Conservation (phyloP, 331 rosid genomes). For the Malus hybrid region DNA sequence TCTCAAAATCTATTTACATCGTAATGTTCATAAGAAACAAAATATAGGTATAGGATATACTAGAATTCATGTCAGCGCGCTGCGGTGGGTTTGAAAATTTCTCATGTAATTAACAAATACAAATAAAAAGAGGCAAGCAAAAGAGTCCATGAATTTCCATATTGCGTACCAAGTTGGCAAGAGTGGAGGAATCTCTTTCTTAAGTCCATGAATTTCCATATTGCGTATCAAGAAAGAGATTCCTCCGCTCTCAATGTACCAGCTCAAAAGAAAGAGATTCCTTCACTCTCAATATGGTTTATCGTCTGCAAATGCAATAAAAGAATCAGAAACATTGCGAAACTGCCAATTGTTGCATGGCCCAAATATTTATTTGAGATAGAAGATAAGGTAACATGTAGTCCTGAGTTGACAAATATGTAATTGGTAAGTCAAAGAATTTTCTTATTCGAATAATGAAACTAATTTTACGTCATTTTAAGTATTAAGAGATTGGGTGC, state of each 20-base stretch:
- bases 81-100: too few species aligned
- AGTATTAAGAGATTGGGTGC: too few species aligned
- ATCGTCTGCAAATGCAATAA: constrained; percentile 40
- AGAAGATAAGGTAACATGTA: neutral
- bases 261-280: constrained; percentile 89
- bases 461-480: too few species aligned
- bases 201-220: neutral
- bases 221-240: too few species aligned
- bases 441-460: neutral
- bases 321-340: constrained; percentile 1
- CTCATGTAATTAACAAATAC: too few species aligned
- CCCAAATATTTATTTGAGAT: neutral
- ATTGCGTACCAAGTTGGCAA: constrained; percentile 29
- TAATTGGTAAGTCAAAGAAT: neutral
- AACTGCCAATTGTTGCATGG: neutral
- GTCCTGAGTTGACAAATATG: neutral
- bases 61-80: too few species aligned
- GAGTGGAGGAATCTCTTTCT: constrained; percentile 27
- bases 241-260: constrained; percentile 22
- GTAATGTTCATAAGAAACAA: too few species aligned
- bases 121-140: constrained; percentile 5
- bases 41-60: too few species aligned
- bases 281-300: constrained; percentile 46
- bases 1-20: too few species aligned
- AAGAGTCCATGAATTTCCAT: constrained; percentile 1